Evolutionary conservation across 306 rosid genomes (phyloP).

Genomic region (Datisca glomerata): DNA sequence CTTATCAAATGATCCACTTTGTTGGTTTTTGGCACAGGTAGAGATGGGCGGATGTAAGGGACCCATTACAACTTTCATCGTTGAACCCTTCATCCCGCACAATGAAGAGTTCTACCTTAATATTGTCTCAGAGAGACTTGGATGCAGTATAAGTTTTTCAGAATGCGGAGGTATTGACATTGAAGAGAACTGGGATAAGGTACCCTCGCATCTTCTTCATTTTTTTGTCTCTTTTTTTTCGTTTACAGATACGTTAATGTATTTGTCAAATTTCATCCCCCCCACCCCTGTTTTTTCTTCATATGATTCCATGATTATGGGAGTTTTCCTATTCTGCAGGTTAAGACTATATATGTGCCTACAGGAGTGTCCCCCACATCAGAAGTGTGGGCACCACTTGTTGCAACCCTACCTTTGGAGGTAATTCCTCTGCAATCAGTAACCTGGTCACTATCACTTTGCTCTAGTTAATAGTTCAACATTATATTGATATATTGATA

Average conservation of each 20-base stretch:
- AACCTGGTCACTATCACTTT: background rate
- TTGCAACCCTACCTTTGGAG: slow-evolving; percentile 94
- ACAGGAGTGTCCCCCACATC: slow-evolving; percentile 62
- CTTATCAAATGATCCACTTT: background rate
- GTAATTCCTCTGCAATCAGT: slow-evolving; percentile 17
- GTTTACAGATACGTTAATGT: background rate
- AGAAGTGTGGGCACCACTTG: slow-evolving; percentile 72
- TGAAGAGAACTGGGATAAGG: slow-evolving; percentile 99
- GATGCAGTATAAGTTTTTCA: slow-evolving; percentile 86
- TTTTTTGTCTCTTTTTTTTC: background rate
- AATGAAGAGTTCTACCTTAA: slow-evolving; percentile 88
- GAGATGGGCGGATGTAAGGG: slow-evolving; percentile 93
- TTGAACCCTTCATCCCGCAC: slow-evolving; percentile 95
- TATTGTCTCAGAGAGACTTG: slow-evolving; percentile 88
- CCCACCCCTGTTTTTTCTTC: background rate
- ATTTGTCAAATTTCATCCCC: background rate
- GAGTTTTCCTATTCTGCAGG: slow-evolving; percentile 36
- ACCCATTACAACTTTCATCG: slow-evolving; percentile 95
- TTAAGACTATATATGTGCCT: slow-evolving; percentile 74
- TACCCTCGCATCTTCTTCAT: slow-evolving; percentile 5
- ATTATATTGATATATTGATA: no score
- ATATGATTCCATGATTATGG: background rate
- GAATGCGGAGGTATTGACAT: slow-evolving; percentile 98
- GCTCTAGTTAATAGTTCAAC: background rate
- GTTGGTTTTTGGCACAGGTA: slow-evolving; percentile 33